These are phyloP conservation scores for Solanum arcanum DNA, from an alignment of 257 asterid species.

Conservation along the genomic window DNA sequence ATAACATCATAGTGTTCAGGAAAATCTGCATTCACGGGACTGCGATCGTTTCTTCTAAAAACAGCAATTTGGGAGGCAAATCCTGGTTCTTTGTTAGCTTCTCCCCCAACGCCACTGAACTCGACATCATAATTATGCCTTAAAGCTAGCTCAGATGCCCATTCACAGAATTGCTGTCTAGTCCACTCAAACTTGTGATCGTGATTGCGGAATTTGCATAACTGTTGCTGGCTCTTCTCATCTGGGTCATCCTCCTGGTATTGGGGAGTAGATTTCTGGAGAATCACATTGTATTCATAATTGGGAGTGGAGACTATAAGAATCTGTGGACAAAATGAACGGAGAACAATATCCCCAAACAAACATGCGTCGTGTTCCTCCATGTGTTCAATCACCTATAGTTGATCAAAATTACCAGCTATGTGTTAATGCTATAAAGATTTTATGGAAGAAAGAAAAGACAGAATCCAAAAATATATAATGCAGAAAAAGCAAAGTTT, in stretches of 20 bases:
- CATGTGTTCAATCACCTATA: constrained; percentile 91
- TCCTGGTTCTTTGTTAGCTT: constrained; percentile 63
- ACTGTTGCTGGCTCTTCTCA: constrained; percentile 38
- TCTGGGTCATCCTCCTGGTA: constrained; percentile 59
- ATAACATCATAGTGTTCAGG: constrained; percentile 22
- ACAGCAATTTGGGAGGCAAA: constrained; percentile 92
- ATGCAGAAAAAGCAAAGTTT: not conserved
- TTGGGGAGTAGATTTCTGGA: constrained; percentile 51
- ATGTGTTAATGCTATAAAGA: not conserved
- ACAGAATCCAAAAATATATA: not conserved
- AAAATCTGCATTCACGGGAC: constrained; percentile 5
- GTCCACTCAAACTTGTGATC: constrained; percentile 99
- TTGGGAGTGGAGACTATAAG: constrained; percentile 89
- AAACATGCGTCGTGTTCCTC: constrained; percentile 77
- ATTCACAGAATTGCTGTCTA: constrained; percentile 53
- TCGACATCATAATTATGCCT: constrained; percentile 52
- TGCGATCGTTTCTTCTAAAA: constrained; percentile 40
- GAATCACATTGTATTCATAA: constrained; percentile 82
- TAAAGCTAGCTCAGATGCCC: constrained; percentile 67
- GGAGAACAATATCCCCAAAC: constrained; percentile 68
- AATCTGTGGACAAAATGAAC: constrained; percentile 56
- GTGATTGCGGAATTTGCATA: constrained; percentile 71
- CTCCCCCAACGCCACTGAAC: constrained; percentile 86
- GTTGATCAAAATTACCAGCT: not conserved
- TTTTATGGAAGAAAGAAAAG: not conserved